These are phyloP conservation scores for Hondaea fermentalgiana DNA, from an alignment of 108 stramenopile species.

Conservation along the genomic window DNA sequence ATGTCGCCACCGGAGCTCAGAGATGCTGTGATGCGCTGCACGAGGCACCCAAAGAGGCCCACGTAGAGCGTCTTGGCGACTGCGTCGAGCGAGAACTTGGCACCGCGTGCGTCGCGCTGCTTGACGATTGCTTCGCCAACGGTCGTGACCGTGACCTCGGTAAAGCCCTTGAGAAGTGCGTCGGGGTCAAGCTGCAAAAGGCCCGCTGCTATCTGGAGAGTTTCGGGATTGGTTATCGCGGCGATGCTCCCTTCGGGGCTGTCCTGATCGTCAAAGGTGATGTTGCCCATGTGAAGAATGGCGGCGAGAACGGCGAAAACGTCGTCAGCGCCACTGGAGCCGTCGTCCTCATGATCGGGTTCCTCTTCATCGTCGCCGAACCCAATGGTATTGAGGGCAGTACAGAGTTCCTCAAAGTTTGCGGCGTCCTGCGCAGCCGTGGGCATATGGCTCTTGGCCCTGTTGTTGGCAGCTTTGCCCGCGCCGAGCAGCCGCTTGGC, in stretches of 20 bases:
- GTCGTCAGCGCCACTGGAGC: background rate
- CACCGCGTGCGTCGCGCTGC: background rate
- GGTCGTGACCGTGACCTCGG: background rate
- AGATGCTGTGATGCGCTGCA: background rate
- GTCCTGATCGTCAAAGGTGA: background rate
- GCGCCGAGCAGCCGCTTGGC: background rate
- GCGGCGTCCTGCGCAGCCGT: background rate
- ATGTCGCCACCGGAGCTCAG: background rate
- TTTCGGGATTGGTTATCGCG: background rate
- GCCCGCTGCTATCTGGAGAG: constrained; percentile 43
- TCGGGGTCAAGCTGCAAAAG: background rate
- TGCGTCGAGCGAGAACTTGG: constrained; percentile 21
- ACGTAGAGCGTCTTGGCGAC: constrained; percentile 31
- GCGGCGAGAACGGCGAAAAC: constrained; percentile 18
- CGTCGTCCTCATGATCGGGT: background rate
- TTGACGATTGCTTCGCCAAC: background rate
- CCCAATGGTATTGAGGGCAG: constrained; percentile 18
- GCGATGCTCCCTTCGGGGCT: background rate
- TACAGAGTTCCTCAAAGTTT: constrained; percentile 7
- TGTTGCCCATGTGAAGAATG: constrained; percentile 33
- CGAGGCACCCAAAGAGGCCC: constrained; percentile 31
- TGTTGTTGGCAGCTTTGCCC: background rate
- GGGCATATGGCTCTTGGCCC: background rate
- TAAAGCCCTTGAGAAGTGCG: background rate
- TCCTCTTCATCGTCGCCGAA: background rate